These are phyloP conservation scores for Aspergillus ellipticus DNA, from an alignment of 495 filamentous ascomycete species.

Conservation along the genomic window DNA sequence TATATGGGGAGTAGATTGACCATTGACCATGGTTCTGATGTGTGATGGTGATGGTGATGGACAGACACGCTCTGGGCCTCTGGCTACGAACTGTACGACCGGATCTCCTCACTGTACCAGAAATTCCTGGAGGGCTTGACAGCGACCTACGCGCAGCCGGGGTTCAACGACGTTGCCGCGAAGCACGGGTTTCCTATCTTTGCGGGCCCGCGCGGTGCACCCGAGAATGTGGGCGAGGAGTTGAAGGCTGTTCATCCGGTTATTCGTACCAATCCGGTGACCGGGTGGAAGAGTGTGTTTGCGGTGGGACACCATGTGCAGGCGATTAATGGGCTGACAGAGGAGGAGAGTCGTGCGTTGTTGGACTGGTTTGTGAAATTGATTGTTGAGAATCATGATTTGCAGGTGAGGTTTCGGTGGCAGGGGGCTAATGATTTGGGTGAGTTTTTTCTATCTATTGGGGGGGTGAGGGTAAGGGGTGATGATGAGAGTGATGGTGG, in stretches of 20 bases:
- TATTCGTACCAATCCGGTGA: conserved; percentile 70
- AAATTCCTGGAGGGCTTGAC: conserved; percentile 62
- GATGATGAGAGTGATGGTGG: too few species aligned
- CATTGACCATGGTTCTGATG: too few species aligned
- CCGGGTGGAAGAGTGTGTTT: conserved; percentile 74
- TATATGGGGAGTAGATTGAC: too few species aligned
- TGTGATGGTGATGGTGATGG: not conserved
- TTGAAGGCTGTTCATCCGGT: conserved; percentile 60
- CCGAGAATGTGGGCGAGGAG: conserved; percentile 55
- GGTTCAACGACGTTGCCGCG: conserved; percentile 11
- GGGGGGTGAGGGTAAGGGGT: not conserved
- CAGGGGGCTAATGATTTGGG: conserved; percentile 51
- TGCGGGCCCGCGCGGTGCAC: conserved; percentile 51
- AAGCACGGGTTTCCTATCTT: conserved; percentile 45
- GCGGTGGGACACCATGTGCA: conserved; percentile 33
- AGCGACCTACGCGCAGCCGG: conserved; percentile 44
- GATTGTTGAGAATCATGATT: conserved; percentile 61
- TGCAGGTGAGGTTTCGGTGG: conserved; percentile 66
- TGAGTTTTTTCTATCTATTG: not conserved
- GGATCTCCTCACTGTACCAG: conserved; percentile 57
- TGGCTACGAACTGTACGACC: conserved; percentile 71
- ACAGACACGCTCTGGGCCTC: conserved; percentile 64
- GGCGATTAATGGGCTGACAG: conserved; percentile 14
- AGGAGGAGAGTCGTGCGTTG: conserved; percentile 42
- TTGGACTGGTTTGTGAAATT: conserved; percentile 53